Conservation (phyloP, 2,329 filamentous ascomycete species). For the Leptographium lundbergii region DNA sequence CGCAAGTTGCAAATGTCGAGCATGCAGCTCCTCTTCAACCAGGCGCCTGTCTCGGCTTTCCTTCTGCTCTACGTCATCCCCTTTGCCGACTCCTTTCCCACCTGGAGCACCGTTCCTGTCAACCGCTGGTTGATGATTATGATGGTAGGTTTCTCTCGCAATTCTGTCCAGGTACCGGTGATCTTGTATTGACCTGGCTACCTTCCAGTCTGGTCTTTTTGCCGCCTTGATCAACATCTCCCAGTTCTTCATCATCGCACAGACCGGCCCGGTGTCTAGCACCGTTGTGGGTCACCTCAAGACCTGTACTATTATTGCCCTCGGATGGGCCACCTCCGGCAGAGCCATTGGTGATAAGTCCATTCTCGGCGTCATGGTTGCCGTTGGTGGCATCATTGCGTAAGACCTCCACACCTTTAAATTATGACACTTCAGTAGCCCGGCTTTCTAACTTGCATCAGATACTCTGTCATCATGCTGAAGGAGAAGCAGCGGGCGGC, state of each 20-base stretch:
- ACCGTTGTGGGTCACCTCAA: conserved; percentile 55
- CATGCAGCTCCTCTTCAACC: conserved; percentile 58
- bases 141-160: conserved; percentile 29
- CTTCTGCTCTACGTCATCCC: conserved; percentile 54
- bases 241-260: conserved; percentile 49
- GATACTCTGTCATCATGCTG: conserved; percentile 21
- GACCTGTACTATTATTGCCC: conserved; percentile 50
- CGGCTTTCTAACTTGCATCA: conserved; percentile 6
- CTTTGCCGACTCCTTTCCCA: conserved; percentile 50
- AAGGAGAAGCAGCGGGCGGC: conserved; percentile 13
- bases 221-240: conserved; percentile 54
- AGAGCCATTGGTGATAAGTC: conserved; percentile 43
- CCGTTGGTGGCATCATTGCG: conserved; percentile 44
- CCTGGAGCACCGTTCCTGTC: conserved; percentile 36
- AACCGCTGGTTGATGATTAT: conserved; percentile 45
- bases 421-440: no score
- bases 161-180: background rate
- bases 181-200: conserved; percentile 7
- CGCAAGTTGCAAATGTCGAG: conserved; percentile 52
- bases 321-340: conserved; percentile 47
- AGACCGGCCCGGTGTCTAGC: conserved; percentile 50
- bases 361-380: conserved; percentile 40
- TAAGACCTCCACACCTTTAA: conserved; percentile 22
- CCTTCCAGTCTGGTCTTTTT: conserved; percentile 43
- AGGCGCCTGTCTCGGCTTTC: conserved; percentile 49